Percentiles rank a stretch among this genome's conserved stretches.
Conservation (phyloP, 73 alveolate genomes). For the Paramecium biaurelia region DNA sequence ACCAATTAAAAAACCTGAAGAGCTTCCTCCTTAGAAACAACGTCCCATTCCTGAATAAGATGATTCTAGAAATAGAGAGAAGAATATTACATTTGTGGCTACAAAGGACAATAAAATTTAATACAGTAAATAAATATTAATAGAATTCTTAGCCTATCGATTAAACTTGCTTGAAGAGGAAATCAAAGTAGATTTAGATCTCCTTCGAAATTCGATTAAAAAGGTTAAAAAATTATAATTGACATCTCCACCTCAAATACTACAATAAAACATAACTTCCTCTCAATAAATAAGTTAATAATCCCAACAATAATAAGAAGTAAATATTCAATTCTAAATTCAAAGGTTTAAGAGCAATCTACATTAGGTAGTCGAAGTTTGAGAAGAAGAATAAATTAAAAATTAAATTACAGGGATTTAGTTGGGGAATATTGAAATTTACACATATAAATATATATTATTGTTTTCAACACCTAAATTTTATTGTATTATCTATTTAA, state of each 20-base stretch:
- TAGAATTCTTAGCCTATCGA: background rate
- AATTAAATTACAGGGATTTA: slow-evolving; percentile 12
- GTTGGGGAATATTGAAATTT: slow-evolving; percentile 29
- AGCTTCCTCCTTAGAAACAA: background rate
- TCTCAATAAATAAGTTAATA: background rate
- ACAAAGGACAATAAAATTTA: slow-evolving; percentile 33
- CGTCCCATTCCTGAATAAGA: background rate
- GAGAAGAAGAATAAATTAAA: background rate
- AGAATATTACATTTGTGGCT: slow-evolving; percentile 27
- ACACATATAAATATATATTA: background rate
- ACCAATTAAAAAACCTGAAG: background rate
- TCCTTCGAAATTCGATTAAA: background rate
- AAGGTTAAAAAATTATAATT: background rate
- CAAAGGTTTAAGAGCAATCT: background rate
- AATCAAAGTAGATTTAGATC: background rate
- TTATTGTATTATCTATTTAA: background rate
- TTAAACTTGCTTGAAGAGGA: slow-evolving; percentile 22
- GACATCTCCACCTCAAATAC: background rate
- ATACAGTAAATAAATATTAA: background rate
- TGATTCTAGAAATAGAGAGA: slow-evolving; percentile 10
- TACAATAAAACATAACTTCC: background rate
- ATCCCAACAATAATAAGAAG: background rate
- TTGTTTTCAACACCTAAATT: background rate
- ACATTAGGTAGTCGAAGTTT: background rate
- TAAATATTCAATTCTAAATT: background rate